Evolutionary conservation across 2,329 filamentous ascomycete genomes (phyloP).

Genomic region (Penicillium hordei): DNA sequence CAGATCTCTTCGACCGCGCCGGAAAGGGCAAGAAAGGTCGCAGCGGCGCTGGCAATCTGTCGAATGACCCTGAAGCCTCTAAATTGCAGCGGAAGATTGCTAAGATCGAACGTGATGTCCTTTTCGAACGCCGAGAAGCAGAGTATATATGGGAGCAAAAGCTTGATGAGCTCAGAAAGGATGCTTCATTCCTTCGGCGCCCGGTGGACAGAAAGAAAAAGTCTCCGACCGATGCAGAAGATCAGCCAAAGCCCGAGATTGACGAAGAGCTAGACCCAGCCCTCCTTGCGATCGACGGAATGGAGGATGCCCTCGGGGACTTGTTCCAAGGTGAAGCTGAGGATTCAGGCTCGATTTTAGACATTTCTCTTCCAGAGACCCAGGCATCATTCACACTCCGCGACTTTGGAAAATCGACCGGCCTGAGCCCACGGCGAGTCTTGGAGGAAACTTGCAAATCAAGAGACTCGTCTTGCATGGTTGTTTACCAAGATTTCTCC

Average conservation of each 20-base stretch:
- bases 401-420: conserved; percentile 81
- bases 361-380: conserved; percentile 36
- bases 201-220: conserved; percentile 24
- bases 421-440: conserved; percentile 71
- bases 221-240: conserved; percentile 52
- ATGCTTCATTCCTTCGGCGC: conserved; percentile 46
- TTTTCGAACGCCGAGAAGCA: conserved; percentile 69
- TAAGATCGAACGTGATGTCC: conserved; percentile 72
- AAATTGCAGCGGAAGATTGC: conserved; percentile 73
- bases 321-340: conserved; percentile 55
- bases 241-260: conserved; percentile 24
- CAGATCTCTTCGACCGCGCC: conserved; percentile 49
- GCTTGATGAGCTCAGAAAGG: conserved; percentile 61
- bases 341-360: conserved; percentile 41
- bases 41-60: conserved; percentile 18
- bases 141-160: conserved; percentile 65
- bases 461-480: conserved; percentile 60
- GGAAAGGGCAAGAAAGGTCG: conserved; percentile 46
- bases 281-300: conserved; percentile 32
- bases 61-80: conserved; percentile 51
- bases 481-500: conserved; percentile 70
- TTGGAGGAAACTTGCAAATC: conserved; percentile 87
- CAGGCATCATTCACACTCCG: conserved; percentile 57
- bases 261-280: conserved; percentile 21
- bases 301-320: conserved; percentile 48